Evolutionary conservation across 2,329 filamentous ascomycete species (phyloP).

Genomic region (Sporothrix globosa): DNA sequence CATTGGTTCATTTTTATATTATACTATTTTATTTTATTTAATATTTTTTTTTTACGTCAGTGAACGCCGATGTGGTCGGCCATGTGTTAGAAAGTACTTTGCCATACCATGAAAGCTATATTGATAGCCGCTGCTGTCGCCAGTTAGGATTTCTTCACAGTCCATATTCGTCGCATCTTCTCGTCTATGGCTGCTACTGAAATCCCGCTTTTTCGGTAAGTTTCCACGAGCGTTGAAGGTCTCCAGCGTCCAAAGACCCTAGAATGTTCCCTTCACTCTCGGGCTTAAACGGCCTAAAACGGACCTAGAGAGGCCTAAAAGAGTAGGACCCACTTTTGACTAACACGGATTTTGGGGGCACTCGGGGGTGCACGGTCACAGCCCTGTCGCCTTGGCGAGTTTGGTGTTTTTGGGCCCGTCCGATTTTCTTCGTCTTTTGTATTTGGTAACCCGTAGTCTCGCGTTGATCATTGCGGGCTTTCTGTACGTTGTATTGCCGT

Average conservation of each 20-base stretch:
- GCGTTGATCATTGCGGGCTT: constrained; percentile 7
- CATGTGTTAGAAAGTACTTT: too few relatives aligned
- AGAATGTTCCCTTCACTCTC: not conserved
- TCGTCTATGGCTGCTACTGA: not conserved
- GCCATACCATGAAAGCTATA: too few relatives aligned
- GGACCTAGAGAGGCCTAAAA: constrained; percentile 4
- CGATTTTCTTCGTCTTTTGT: too few relatives aligned
- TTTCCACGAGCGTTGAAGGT: not conserved
- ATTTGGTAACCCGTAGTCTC: constrained; percentile 5
- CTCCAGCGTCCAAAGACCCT: not conserved
- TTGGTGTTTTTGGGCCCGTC: constrained; percentile 1
- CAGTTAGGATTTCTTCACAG: too few relatives aligned
- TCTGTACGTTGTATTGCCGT: not conserved
- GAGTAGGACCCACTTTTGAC: not conserved
- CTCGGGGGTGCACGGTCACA: not conserved
- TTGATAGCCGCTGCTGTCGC: not conserved
- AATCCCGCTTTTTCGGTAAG: not conserved
- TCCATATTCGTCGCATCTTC: not conserved
- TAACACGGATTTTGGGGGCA: constrained; percentile 16
- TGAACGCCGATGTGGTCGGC: not conserved
- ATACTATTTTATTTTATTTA: too few relatives aligned
- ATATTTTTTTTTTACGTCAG: not conserved
- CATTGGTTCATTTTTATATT: too few relatives aligned
- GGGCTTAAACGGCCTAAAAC: not conserved
- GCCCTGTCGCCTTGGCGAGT: not conserved